phyloP scores from a whole-genome alignment of 164 flowering plant species.

The Aristolochia fimbriata region DNA sequence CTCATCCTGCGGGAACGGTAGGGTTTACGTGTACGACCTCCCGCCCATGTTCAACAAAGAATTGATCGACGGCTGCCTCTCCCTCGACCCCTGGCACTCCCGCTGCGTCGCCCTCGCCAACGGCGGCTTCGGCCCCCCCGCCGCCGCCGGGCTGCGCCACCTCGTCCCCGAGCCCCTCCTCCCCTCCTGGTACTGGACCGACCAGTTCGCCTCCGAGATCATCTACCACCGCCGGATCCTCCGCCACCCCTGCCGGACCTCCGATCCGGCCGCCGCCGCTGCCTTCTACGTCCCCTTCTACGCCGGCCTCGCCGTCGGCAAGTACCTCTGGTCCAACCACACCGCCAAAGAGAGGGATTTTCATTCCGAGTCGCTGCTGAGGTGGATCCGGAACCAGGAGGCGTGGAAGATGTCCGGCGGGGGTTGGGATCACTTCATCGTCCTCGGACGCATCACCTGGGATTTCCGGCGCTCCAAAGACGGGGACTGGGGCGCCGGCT shows the following conservation, averaged over 20 bases:
- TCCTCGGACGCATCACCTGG: slow-evolving; percentile 82
- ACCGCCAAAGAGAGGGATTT: slow-evolving; percentile 43
- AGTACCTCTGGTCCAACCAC: slow-evolving; percentile 46
- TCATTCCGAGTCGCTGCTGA: slow-evolving; percentile 37
- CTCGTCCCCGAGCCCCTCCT: slow-evolving; percentile 37
- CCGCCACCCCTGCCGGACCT: slow-evolving; percentile 59
- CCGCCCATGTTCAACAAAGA: slow-evolving; percentile 53
- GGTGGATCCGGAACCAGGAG: slow-evolving; percentile 54
- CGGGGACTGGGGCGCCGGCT: slow-evolving; percentile 74
- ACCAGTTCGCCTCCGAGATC: slow-evolving; percentile 70
- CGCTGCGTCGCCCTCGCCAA: slow-evolving; percentile 54
- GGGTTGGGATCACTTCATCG: slow-evolving; percentile 84
- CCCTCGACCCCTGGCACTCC: slow-evolving; percentile 64
- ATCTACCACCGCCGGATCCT: slow-evolving; percentile 68
- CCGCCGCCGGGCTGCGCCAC: slow-evolving; percentile 19
- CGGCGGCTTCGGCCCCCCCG: slow-evolving; percentile 68
- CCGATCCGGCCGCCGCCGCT: slow-evolving; percentile 47
- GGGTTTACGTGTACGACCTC: slow-evolving; percentile 65
- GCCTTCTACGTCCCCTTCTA: slow-evolving; percentile 88
- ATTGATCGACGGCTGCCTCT: slow-evolving; percentile 36
- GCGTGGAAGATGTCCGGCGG: slow-evolving; percentile 49
- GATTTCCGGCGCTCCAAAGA: slow-evolving; percentile 77
- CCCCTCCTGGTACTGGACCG: slow-evolving; percentile 64
- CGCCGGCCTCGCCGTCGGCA: slow-evolving; percentile 76
- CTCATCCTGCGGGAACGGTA: slow-evolving; percentile 28